Conservation (phyloP, 805 yeast genomes). For the Saccharomycopsis olivae region DNA sequence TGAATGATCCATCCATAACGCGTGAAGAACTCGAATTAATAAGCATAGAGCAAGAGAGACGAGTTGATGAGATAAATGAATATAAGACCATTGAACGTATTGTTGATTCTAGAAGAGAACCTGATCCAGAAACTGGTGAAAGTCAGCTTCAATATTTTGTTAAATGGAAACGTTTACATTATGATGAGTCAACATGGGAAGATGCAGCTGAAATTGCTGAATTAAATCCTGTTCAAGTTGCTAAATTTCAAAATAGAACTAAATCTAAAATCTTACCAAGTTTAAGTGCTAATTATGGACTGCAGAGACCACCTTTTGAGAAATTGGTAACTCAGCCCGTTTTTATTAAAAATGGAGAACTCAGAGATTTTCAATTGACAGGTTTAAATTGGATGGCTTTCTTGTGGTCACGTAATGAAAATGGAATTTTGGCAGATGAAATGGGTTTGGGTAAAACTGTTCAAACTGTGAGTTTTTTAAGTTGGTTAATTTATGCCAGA, state of each 20-base stretch:
- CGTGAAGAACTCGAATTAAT: constrained; percentile 87
- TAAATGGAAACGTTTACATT: constrained; percentile 88
- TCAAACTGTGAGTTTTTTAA: constrained; percentile 87
- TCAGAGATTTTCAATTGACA: constrained; percentile 94
- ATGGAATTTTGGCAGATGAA: constrained; percentile 96
- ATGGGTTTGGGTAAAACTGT: constrained; percentile 99
- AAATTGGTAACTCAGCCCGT: constrained; percentile 80
- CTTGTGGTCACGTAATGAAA: constrained; percentile 94
- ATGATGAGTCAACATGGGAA: constrained; percentile 97
- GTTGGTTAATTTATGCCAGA: constrained; percentile 92
- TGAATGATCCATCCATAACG: constrained; percentile 73
- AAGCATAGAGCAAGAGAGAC: constrained; percentile 83
- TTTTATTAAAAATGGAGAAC: constrained; percentile 80
- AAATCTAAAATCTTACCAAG: constrained; percentile 80
- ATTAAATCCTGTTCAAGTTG: constrained; percentile 74
- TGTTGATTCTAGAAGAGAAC: constrained; percentile 71
- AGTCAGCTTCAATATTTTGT: constrained; percentile 72
- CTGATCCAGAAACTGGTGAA: constrained; percentile 45
- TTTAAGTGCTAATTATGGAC: constrained; percentile 66
- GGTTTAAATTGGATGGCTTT: constrained; percentile 99
- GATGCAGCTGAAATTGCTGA: constrained; percentile 78
- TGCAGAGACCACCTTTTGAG: constrained; percentile 77
- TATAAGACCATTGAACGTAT: constrained; percentile 83
- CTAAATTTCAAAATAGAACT: constrained; percentile 68
- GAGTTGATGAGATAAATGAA: constrained; percentile 74